Percentiles rank a stretch among this genome's conserved stretches.
phyloP scores from a whole-genome alignment of 2,329 filamentous ascomycete species.

The Fusarium sp. region DNA sequence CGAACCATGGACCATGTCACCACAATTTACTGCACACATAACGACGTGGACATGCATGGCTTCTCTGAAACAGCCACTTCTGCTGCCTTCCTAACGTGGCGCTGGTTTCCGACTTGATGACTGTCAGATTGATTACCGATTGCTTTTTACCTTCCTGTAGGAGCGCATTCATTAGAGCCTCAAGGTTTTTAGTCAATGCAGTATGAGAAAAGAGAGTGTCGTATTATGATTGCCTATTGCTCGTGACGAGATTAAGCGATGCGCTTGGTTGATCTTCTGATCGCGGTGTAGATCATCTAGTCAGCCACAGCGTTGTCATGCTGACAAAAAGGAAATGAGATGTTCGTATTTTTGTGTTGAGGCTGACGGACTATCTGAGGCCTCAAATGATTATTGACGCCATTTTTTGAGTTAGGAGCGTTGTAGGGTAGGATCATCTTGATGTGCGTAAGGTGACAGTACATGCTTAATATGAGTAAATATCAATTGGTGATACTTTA shows the following conservation, averaged over 20 bases:
- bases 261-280: slow-evolving; percentile 1
- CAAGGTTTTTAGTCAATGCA: no score
- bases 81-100: slow-evolving; percentile 20
- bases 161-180: background rate
- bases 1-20: background rate
- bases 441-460: background rate
- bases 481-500: background rate
- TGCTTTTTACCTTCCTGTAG: background rate
- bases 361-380: background rate
- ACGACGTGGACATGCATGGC: background rate
- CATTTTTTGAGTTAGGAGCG: background rate
- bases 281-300: background rate
- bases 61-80: slow-evolving; percentile 20
- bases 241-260: background rate
- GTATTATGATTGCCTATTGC: background rate
- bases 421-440: background rate
- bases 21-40: background rate
- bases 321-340: background rate
- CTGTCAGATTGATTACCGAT: slow-evolving; percentile 20
- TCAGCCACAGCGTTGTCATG: background rate
- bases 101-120: slow-evolving; percentile 9
- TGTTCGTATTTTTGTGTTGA: background rate
- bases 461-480: background rate
- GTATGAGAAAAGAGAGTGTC: background rate
- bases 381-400: background rate